Evolutionary conservation across 306 rosid species (phyloP).

Genomic region (Pachyrhizus erosus): DNA sequence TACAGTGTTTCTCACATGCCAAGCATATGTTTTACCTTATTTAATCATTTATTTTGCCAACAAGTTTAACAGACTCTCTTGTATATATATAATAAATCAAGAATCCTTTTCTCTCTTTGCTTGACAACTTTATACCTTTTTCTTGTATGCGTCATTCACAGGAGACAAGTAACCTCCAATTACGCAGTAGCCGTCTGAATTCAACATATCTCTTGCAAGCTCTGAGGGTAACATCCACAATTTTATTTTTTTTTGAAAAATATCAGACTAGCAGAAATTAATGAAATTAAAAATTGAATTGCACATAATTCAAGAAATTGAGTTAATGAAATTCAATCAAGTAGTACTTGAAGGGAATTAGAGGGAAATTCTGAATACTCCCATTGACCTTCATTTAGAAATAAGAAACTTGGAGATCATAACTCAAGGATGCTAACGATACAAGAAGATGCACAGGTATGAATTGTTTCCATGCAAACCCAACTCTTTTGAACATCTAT

Average conservation of each 20-base stretch:
- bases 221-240: slow-evolving; percentile 53
- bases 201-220: slow-evolving; percentile 84
- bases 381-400: slow-evolving; percentile 1
- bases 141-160: slow-evolving; percentile 93
- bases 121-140: slow-evolving; percentile 60
- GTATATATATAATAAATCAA: slow-evolving; percentile 9
- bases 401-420: neutral
- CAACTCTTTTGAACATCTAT: neutral
- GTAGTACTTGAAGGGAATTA: neutral
- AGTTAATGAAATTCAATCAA: slow-evolving; percentile 7
- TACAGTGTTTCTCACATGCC: slow-evolving; percentile 20
- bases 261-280: neutral
- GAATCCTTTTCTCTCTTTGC: slow-evolving; percentile 13
- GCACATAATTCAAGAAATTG: neutral
- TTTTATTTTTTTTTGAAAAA: neutral
- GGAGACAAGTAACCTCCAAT: slow-evolving; percentile 95
- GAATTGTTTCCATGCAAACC: slow-evolving; percentile 18
- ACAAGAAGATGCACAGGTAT: neutral
- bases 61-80: neutral
- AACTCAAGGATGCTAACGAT: neutral
- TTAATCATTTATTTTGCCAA: slow-evolving; percentile 29
- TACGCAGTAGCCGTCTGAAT: slow-evolving; percentile 71
- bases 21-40: slow-evolving; percentile 18
- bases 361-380: neutral
- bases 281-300: slow-evolving; percentile 4